Conservation (phyloP, 331 rosid genomes). For the Prunus yedoensis region DNA sequence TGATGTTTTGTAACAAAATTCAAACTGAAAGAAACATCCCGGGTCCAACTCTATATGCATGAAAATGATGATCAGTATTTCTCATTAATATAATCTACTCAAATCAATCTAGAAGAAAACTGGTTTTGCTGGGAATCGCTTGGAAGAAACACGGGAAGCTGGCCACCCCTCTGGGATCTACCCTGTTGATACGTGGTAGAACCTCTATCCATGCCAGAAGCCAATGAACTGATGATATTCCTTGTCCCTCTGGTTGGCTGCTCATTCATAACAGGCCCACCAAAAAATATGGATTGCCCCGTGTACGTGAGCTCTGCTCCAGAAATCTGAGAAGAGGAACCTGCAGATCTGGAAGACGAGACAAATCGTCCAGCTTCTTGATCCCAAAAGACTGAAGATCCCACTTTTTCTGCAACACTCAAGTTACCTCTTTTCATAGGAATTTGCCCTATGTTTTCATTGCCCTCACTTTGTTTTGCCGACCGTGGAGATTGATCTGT, state of each 20-base stretch:
- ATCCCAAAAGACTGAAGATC: constrained; percentile 71
- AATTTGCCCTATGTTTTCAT: constrained; percentile 26
- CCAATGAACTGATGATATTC: constrained; percentile 35
- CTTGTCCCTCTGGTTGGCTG: constrained; percentile 43
- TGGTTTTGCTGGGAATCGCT: constrained; percentile 53
- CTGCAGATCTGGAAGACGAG: constrained; percentile 47
- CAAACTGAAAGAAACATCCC: constrained; percentile 4
- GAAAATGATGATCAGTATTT: background rate
- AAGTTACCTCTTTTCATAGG: constrained; percentile 42
- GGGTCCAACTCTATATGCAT: background rate
- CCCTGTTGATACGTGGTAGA: constrained; percentile 48
- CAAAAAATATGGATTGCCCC: constrained; percentile 71
- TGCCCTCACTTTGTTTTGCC: constrained; percentile 44
- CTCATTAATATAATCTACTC: background rate
- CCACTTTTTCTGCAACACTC: constrained; percentile 35
- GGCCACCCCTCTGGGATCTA: constrained; percentile 62
- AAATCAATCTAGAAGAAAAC: constrained; percentile 43
- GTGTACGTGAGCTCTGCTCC: constrained; percentile 63
- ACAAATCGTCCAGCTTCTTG: constrained; percentile 80
- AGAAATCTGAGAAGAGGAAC: constrained; percentile 43
- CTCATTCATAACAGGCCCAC: constrained; percentile 65
- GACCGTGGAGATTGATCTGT: constrained; percentile 48
- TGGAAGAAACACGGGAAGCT: constrained; percentile 77
- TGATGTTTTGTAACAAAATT: background rate
- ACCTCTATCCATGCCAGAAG: constrained; percentile 43